phyloP scores from a whole-genome alignment of 2,329 filamentous ascomycete genomes.

The Fusarium pseudoanthophilum region DNA sequence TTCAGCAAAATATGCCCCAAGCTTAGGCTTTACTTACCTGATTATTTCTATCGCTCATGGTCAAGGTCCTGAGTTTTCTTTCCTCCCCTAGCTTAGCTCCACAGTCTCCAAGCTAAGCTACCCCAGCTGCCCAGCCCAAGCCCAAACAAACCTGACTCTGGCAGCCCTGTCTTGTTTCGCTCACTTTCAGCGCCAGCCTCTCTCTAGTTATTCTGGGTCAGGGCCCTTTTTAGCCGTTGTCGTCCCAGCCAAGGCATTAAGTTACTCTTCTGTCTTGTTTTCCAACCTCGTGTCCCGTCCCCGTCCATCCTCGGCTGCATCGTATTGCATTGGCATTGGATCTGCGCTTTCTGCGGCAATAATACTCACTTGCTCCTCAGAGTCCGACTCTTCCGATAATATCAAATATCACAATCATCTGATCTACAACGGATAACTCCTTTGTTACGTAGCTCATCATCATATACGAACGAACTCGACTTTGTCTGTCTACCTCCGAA shows the following conservation, averaged over 20 bases:
- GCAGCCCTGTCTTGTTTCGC: slow-evolving; percentile 23
- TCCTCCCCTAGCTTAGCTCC: neutral
- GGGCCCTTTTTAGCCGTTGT: slow-evolving; percentile 29
- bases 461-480: slow-evolving; percentile 12
- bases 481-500: neutral
- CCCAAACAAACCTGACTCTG: slow-evolving; percentile 4
- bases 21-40: rapidly evolving
- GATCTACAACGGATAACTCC: slow-evolving; percentile 5
- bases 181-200: slow-evolving; percentile 25
- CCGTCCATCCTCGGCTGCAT: neutral
- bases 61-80: neutral
- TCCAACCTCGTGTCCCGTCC: slow-evolving; percentile 10
- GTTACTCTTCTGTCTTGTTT: slow-evolving; percentile 1
- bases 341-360: slow-evolving; percentile 8
- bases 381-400: slow-evolving; percentile 29
- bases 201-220: neutral
- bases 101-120: neutral
- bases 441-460: slow-evolving; percentile 9
- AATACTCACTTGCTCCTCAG: neutral
- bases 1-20: rapidly evolving
- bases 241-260: slow-evolving; percentile 16
- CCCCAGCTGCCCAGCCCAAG: slow-evolving; percentile 5
- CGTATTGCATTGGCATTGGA: slow-evolving; percentile 11
- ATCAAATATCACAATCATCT: slow-evolving; percentile 2
- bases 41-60: rapidly evolving